phyloP scores from a whole-genome alignment of 129 eudicot species.

The Lactuca sativa region DNA sequence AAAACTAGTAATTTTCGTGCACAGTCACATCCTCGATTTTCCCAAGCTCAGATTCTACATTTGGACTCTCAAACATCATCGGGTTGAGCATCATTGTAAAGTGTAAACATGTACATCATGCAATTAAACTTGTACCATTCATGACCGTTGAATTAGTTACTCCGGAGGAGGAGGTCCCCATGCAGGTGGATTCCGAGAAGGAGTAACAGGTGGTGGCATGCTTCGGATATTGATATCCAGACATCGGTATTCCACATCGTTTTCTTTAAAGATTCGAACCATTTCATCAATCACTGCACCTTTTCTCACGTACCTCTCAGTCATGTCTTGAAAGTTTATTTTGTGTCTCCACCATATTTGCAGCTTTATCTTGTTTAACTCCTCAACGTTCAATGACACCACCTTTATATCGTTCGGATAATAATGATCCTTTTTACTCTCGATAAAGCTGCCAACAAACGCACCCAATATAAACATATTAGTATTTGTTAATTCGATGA shows the following conservation, averaged over 20 bases:
- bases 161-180: constrained; percentile 39
- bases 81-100: constrained; percentile 12
- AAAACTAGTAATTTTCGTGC: constrained; percentile 18
- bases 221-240: constrained; percentile 48
- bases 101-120: constrained; percentile 21
- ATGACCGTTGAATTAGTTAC: not conserved
- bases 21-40: constrained; percentile 12
- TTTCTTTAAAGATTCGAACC: constrained; percentile 60
- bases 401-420: constrained; percentile 47
- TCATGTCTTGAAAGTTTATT: constrained; percentile 82
- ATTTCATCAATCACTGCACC: constrained; percentile 66
- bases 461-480: not conserved
- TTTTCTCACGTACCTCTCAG: constrained; percentile 58
- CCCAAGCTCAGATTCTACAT: constrained; percentile 21
- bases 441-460: constrained; percentile 57
- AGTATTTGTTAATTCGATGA: too few relatives aligned
- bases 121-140: constrained; percentile 12
- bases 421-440: constrained; percentile 74
- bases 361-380: constrained; percentile 44
- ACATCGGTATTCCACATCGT: constrained; percentile 72
- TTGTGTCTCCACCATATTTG: constrained; percentile 76
- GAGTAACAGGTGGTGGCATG: constrained; percentile 44
- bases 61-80: constrained; percentile 6
- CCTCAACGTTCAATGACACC: constrained; percentile 49
- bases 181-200: constrained; percentile 49